A percentile compares a stretch with the other conserved stretches of the same genome.
phyloP scores from a whole-genome alignment of 345 rosid genomes.

The Isatis tinctoria region DNA sequence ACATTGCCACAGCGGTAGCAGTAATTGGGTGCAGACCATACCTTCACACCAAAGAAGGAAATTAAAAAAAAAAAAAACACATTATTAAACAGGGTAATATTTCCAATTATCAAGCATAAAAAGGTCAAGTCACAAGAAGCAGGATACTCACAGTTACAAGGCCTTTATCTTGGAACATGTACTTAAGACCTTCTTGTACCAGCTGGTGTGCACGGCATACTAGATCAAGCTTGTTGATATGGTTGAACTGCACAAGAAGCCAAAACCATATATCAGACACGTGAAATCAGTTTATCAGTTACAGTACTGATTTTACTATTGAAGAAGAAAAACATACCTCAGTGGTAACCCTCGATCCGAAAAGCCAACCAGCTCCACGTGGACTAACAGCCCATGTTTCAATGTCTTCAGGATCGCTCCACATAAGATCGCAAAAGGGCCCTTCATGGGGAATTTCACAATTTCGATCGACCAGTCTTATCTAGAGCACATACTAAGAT shows the following conservation, averaged over 20 bases:
- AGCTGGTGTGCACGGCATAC: conserved; percentile 99
- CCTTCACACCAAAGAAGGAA: conserved; percentile 45
- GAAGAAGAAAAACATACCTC: conserved; percentile 49
- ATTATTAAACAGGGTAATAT: conserved; percentile 3
- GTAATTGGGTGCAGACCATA: conserved; percentile 99
- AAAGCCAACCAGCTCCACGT: conserved; percentile 99
- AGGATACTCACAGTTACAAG: conserved; percentile 75
- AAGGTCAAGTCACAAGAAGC: background rate
- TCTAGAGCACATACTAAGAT: conserved; percentile 44
- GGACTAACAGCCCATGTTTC: conserved; percentile 99
- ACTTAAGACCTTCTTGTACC: conserved; percentile 99
- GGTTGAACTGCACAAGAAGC: conserved; percentile 66
- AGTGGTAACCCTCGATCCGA: conserved; percentile 95
- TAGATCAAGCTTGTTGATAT: conserved; percentile 85
- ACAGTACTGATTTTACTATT: background rate
- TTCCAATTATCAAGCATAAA: background rate
- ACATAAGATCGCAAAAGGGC: conserved; percentile 98
- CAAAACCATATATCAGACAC: conserved; percentile 2
- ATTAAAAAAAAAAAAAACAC: background rate
- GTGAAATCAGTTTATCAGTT: conserved; percentile 4
- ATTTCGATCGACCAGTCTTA: conserved; percentile 87
- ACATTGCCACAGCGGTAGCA: conserved; percentile 99
- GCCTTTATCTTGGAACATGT: conserved; percentile 99
- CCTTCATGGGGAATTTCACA: conserved; percentile 99
- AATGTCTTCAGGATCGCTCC: conserved; percentile 99